Evolutionary conservation across 768 basidiomycete species (phyloP).

Genomic region (Trametopsis cervina): DNA sequence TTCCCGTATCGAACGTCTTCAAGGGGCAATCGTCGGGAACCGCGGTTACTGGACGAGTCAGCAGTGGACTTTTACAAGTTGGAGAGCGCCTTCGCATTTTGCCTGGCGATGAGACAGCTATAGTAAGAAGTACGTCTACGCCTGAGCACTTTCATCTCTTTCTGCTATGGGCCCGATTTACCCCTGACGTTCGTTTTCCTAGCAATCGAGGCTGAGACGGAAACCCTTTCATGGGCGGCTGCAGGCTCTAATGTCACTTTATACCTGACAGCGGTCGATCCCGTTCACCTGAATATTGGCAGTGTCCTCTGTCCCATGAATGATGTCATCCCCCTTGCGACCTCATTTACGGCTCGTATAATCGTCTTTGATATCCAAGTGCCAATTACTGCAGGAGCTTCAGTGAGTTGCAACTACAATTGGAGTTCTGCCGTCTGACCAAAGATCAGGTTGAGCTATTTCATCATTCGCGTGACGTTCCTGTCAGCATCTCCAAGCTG

Average conservation of each 20-base stretch:
- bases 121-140: conserved; percentile 55
- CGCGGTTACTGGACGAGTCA: conserved; percentile 77
- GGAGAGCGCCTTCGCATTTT: conserved; percentile 83
- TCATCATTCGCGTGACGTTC: conserved; percentile 89
- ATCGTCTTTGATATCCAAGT: conserved; percentile 90
- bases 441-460: conserved; percentile 76
- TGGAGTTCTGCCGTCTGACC: not conserved
- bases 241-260: conserved; percentile 89
- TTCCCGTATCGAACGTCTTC: conserved; percentile 95
- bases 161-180: not conserved
- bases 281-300: conserved; percentile 80
- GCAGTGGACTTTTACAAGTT: conserved; percentile 84
- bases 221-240: conserved; percentile 75
- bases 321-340: conserved; percentile 69
- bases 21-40: conserved; percentile 76
- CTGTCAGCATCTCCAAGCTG: conserved; percentile 80
- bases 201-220: conserved; percentile 87
- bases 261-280: conserved; percentile 77
- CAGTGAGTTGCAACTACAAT: conserved; percentile 37
- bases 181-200: not conserved
- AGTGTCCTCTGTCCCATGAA: conserved; percentile 78
- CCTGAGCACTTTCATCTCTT: not conserved
- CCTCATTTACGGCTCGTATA: conserved; percentile 76
- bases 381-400: conserved; percentile 82
- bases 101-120: conserved; percentile 86